These are phyloP conservation scores for Orbilia javanica DNA, from an alignment of 2,329 filamentous ascomycete genomes.

Conservation along the genomic window DNA sequence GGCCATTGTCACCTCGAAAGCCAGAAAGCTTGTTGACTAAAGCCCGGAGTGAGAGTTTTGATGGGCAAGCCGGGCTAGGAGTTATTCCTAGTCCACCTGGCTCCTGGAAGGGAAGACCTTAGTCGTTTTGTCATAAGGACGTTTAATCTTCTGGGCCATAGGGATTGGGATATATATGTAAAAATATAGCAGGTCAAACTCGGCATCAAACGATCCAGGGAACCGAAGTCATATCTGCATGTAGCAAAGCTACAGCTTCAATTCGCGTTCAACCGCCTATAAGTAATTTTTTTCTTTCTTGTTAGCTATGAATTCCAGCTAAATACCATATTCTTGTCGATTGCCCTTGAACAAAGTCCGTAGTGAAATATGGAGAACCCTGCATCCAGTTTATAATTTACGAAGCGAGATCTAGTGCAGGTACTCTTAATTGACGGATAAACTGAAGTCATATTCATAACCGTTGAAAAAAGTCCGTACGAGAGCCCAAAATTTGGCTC, in stretches of 20 bases:
- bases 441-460: neutral
- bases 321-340: neutral
- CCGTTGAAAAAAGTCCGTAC: neutral
- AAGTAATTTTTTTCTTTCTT: no score
- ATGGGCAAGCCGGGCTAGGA: constrained; percentile 14
- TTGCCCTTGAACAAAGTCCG: no score
- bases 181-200: neutral
- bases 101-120: constrained; percentile 17
- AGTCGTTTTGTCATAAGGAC: neutral
- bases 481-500: neutral
- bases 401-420: no score
- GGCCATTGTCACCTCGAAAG: constrained; percentile 43
- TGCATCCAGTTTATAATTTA: no score
- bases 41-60: constrained; percentile 29
- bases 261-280: constrained; percentile 20
- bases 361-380: no score
- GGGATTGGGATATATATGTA: neutral
- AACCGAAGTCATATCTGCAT: neutral
- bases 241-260: neutral
- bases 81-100: constrained; percentile 38
- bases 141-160: neutral
- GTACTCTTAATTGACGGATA: neutral
- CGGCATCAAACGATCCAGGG: neutral
- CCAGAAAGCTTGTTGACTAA: constrained; percentile 24
- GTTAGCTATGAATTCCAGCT: neutral